Base-by-base conservation (phyloP, 192 early-diverging fungal genomes). In the Rhizophagus sp. region DNA sequence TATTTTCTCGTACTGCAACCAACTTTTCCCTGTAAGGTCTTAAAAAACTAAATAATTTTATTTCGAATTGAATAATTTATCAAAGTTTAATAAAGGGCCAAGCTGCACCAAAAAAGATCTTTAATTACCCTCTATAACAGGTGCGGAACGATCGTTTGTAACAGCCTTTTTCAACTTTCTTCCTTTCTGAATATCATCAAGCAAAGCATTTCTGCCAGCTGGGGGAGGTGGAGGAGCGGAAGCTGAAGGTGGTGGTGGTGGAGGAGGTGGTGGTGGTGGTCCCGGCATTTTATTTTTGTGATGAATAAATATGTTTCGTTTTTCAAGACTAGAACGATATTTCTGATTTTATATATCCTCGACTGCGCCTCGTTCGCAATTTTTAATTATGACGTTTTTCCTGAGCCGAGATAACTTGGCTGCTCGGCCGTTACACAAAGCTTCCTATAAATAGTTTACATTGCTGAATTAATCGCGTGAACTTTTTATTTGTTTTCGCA, bases 121-220 rank as follows among this genome's bases (percentile, higher is more conserved):
- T 30, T 66, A 30, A 15, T 83, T 84, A 88, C 85, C 79, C 41
- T 69, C 83, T 19, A 92, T 67, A 41, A 82, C 11, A 22, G 92
- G 90, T 4, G 83, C 86, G 10, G 94, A 93, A 36, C 91, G 88
- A 81, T 95, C 94, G 68, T 92, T 93, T 6, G 94, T 95, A 49
- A 85, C 80, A 22, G 91, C 68, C 82, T 94, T 93, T 62, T 92
- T 92, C 33, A 95, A 88, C 66, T 57, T 77, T 64, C 82, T 87
- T 47, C 94, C 94, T 69, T 89, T 78, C 79, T 95, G 94, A 81
- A 95, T 95, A 80, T 94, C 90, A 47, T 81, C 52, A 79, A 94
- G 85, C 67, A 95, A 86, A 22, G 90, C 92, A 80, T 76, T 83
- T 79, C 88, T 81, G 57, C 85, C 87, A 22, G 80, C 76, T 27